phyloP scores from a whole-genome alignment of 148 eudicot genomes.

The Chenopodium formosanum region DNA sequence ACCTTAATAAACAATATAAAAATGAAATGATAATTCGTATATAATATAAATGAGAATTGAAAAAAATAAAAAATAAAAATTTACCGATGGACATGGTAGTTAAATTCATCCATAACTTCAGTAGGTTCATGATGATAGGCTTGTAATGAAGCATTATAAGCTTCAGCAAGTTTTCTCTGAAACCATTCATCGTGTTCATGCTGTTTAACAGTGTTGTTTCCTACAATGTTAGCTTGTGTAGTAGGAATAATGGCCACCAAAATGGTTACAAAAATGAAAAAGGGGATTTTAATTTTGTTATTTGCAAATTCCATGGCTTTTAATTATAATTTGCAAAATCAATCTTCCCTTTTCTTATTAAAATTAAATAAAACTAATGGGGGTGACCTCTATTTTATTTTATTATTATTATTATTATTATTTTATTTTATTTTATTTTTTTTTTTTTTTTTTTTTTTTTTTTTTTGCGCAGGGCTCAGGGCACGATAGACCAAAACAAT shows the following conservation, averaged over 20 bases:
- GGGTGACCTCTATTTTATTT: background rate
- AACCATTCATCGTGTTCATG: slow-evolving; percentile 35
- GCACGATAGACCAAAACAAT: slow-evolving; percentile 22
- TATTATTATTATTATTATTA: background rate
- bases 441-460: background rate
- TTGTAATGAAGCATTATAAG: slow-evolving; percentile 34
- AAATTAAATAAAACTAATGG: background rate
- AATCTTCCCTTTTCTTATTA: background rate
- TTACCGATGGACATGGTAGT: slow-evolving; percentile 55
- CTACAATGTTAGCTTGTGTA: slow-evolving; percentile 30
- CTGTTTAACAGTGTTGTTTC: slow-evolving; percentile 2
- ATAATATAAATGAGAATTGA: background rate
- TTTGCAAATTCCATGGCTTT: slow-evolving; percentile 7
- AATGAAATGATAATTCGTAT: background rate
- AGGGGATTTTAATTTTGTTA: background rate
- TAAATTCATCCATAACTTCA: slow-evolving; percentile 43
- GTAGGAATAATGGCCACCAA: slow-evolving; percentile 13
- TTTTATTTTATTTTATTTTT: too few relatives aligned
- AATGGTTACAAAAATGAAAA: slow-evolving; percentile 15
- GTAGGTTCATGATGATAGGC: slow-evolving; percentile 43
- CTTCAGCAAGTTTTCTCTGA: slow-evolving; percentile 33
- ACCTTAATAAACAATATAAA: background rate
- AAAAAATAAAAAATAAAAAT: background rate
- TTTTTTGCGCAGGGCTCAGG: slow-evolving; percentile 23
- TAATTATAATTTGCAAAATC: background rate